These are phyloP conservation scores for Penicillium sp. DNA, from an alignment of 2,329 filamentous ascomycete species.

Conservation along the genomic window DNA sequence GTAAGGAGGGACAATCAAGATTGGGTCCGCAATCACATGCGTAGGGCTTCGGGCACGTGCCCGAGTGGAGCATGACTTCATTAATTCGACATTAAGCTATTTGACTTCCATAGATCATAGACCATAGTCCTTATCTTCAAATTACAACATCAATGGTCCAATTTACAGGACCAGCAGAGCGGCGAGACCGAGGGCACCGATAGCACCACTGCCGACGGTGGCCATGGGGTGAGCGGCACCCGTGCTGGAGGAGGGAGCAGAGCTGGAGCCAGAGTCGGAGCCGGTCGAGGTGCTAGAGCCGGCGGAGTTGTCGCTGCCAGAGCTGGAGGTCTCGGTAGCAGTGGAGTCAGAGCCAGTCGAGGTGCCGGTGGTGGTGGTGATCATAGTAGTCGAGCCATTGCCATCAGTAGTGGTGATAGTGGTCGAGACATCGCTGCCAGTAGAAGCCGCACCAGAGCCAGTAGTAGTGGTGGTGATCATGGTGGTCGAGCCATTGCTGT, in stretches of 20 bases:
- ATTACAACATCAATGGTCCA: not conserved
- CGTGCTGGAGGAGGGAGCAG: constrained; percentile 10
- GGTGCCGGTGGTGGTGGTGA: constrained; percentile 23
- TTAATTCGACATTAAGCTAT: constrained; percentile 17
- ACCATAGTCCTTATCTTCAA: constrained; percentile 1
- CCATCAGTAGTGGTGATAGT: constrained; percentile 16
- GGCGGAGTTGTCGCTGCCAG: not conserved
- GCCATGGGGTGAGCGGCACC: constrained; percentile 31
- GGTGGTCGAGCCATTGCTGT: constrained; percentile 1
- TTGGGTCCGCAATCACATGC: constrained; percentile 12
- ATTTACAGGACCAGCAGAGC: constrained; percentile 43
- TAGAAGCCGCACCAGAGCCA: constrained; percentile 3
- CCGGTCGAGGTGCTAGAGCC: not conserved
- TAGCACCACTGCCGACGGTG: constrained; percentile 31
- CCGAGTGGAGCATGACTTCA: constrained; percentile 15
- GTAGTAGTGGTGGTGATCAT: not conserved
- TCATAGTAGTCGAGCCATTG: constrained; percentile 18
- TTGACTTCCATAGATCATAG: not conserved
- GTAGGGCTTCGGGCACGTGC: constrained; percentile 5
- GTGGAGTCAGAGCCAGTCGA: constrained; percentile 17
- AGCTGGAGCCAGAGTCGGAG: constrained; percentile 11
- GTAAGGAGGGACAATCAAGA: not conserved
- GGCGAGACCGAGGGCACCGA: constrained; percentile 43
- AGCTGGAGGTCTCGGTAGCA: constrained; percentile 19
- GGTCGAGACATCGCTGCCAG: not conserved